Base-by-base conservation (phyloP, 2,329 filamentous ascomycete species). In the Aureobasidium sp. region DNA sequence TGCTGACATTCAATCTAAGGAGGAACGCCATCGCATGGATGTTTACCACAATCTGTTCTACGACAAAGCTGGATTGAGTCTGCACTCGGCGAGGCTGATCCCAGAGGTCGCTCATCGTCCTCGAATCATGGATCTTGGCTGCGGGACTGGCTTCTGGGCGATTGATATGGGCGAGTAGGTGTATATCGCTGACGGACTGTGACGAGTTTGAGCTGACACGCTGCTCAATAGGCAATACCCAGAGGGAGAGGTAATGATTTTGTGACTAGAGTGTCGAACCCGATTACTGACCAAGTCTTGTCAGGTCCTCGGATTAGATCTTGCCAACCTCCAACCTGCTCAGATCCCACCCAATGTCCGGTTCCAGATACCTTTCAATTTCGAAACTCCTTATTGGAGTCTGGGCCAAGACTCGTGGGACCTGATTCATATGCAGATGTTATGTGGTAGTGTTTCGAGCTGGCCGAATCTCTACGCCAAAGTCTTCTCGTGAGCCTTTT, bases 111-210 rank as follows among this genome's bases (percentile, higher is more conserved):
- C 55, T 25, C 53, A 51, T 5, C 74, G 74, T 61, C 75, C 76
- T 62, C 78, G 81, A 63, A 81, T 86, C 64, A 76, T 86, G 61
- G 84, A 85, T 67, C 69, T 96, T 59, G 93, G 91, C 45, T 92
- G 88, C 65, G 93, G 92, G 25, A 96, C 91, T 1, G 91, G 91
- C 42, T 93, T 96, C 64, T 97, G 93, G 93, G 85, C 88, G 44
- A 89, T 95, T 68, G 88, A 93, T 67, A 88, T 96, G 76, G 88
- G 89, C 65, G 86, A 89, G 82, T 90, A 78, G 76, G 84, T 76
- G 68, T 59, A 62, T 11, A 32, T 34, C 25, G 5, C 11, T 29
- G 29, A 39, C n/a, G 21, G 16, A 21, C n/a, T 11, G 29, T 1
- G 2, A 29, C 2, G 47, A 13, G 13, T 7, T 27, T 25, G 11